phyloP scores from a whole-genome alignment of 129 eudicot species.

The Scalesia atractyloides region DNA sequence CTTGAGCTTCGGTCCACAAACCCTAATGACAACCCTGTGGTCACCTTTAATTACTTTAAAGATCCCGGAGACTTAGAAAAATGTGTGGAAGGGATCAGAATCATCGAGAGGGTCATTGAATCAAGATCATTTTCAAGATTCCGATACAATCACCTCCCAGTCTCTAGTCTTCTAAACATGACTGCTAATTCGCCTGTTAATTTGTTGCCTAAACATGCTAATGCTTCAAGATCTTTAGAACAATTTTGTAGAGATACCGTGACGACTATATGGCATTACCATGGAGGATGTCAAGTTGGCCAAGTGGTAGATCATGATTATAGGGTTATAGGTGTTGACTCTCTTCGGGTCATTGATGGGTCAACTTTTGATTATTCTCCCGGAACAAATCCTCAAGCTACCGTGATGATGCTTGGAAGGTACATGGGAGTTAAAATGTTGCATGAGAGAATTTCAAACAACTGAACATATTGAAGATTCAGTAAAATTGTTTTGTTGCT shows the following conservation, averaged over 20 bases:
- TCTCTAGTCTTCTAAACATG: constrained; percentile 57
- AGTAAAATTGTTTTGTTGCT: constrained; percentile 1
- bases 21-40: constrained; percentile 65
- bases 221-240: constrained; percentile 60
- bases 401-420: constrained; percentile 99
- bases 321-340: constrained; percentile 75
- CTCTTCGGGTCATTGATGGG: constrained; percentile 84
- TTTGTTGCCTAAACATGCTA: constrained; percentile 70
- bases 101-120: constrained; percentile 55
- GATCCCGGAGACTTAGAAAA: constrained; percentile 63
- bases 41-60: constrained; percentile 85
- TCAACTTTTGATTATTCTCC: constrained; percentile 83
- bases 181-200: constrained; percentile 61
- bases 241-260: constrained; percentile 81
- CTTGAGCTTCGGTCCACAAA: constrained; percentile 53
- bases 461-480: constrained; percentile 16
- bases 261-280: constrained; percentile 92
- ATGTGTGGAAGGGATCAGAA: constrained; percentile 71
- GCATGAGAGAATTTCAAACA: constrained; percentile 39
- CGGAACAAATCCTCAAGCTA: constrained; percentile 98
- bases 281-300: constrained; percentile 85
- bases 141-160: constrained; percentile 42
- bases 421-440: constrained; percentile 77
- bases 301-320: constrained; percentile 77
- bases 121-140: constrained; percentile 67